These are phyloP conservation scores for Glarea lozoyensis DNA, from an alignment of 495 filamentous ascomycete genomes.

Conservation along the genomic window DNA sequence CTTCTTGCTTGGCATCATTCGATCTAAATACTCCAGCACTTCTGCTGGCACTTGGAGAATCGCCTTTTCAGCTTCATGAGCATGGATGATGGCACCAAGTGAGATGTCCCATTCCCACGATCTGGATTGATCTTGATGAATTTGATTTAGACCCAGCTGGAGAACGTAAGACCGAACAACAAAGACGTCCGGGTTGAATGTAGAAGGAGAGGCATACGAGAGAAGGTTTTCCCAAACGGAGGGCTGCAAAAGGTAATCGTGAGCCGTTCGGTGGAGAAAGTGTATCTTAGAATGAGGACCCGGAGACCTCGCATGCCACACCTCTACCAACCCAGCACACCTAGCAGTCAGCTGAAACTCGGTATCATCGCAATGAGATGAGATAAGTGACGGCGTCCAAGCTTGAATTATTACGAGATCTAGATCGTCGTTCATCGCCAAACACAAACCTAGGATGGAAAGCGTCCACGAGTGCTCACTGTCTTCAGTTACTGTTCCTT, in stretches of 20 bases:
- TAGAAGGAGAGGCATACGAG: neutral
- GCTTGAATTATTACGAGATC: neutral
- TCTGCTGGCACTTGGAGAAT: neutral
- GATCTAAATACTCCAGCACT: neutral
- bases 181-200: slow-evolving; percentile 4
- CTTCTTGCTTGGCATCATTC: neutral
- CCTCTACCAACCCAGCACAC: slow-evolving; percentile 11
- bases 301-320: neutral
- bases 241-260: slow-evolving; percentile 4
- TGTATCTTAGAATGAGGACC: neutral
- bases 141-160: neutral
- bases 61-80: neutral
- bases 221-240: neutral
- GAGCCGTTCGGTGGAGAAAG: slow-evolving; percentile 10
- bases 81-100: neutral
- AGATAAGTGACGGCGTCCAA: neutral
- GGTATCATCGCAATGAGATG: neutral
- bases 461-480: neutral
- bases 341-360: slow-evolving; percentile 1
- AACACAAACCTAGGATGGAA: neutral
- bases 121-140: neutral
- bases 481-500: too few relatives aligned
- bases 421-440: slow-evolving; percentile 2
- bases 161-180: slow-evolving; percentile 4
- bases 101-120: neutral